Evolutionary conservation across 1,284 basidiomycete genomes (phyloP), one percentile per base, ranked within the genome.

Genomic region (Stygiomarasmius scandens): DNA sequence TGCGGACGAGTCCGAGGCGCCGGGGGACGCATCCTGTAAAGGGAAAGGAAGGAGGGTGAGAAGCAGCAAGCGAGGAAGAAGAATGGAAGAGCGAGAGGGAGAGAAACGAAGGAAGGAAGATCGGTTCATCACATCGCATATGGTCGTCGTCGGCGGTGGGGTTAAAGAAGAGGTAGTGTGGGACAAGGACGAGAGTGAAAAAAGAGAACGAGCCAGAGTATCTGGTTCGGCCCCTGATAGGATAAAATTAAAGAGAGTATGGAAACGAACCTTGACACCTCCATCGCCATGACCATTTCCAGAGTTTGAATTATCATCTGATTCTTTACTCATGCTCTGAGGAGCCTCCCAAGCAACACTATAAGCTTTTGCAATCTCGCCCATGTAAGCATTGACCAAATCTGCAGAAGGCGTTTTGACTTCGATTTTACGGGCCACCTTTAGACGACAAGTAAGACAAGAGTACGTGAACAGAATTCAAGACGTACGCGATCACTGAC

Each of bases 351-450:
- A 96, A 48, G 81, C 72, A n/a, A 95, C 81, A 1, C 85, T 83
- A 66, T 96, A 97, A 1, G 89, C 93, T 69, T 87, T 92, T 1
- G 93, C 90, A 60, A 97, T 96, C 72, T 96, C 95, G 44, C 76
- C 73, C 12, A 96, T 77, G 71, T 96, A 96, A n/a, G 85, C 87
- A 66, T 96, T 90, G 10, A 98, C 93, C 6, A 96, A 80, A 43
- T 87, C 85, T 1, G 77, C 16, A 1, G 87, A 78, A 0, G 95
- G 95, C 2, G 90, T 90, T 55, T 80, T 80, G 34, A 90, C 73
- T 4, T 78, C 69, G 11, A 96, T 74, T 71, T 96, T 96, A 65
- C 79, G 83, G 51, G 84, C 78, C 54, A 94, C 80, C 90, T 92
- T 66, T 51, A 36, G n/a, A n/a, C n/a, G n/a, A n/a, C n/a, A n/a